Evolutionary conservation across 768 basidiomycete species (phyloP).

Genomic region (Tephrocybe rancida): DNA sequence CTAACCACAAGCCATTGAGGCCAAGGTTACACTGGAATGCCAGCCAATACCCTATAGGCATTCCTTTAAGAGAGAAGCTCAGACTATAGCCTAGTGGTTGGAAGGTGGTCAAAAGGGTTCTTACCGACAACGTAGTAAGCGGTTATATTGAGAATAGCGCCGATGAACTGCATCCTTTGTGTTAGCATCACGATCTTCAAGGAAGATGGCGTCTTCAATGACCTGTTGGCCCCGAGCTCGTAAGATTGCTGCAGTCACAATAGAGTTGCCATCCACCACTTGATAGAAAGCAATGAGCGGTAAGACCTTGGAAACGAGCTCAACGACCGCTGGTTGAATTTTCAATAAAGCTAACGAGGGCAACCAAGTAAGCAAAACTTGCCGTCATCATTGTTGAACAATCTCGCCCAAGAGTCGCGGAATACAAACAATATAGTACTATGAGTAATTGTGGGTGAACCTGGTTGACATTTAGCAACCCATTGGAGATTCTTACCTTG

Average conservation of each 20-base stretch:
- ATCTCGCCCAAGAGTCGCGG: conserved; percentile 7
- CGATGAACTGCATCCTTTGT: conserved; percentile 69
- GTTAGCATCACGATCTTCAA: not conserved
- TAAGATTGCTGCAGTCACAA: conserved; percentile 57
- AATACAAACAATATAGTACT: not conserved
- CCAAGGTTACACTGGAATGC: conserved; percentile 46
- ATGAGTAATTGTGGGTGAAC: not conserved
- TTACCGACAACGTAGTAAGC: conserved; percentile 13
- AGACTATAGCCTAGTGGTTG: not conserved
- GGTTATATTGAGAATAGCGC: conserved; percentile 42
- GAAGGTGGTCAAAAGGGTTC: not conserved
- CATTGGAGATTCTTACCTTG: not conserved
- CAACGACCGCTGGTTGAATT: conserved; percentile 30
- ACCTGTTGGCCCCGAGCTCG: conserved; percentile 63
- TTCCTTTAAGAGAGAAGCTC: conserved; percentile 33
- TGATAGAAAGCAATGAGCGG: conserved; percentile 62
- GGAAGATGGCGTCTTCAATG: not conserved
- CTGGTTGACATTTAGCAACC: not conserved
- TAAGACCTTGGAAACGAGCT: conserved; percentile 49
- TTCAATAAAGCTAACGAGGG: not conserved
- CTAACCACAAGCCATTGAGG: conserved; percentile 69
- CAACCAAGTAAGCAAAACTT: no score
- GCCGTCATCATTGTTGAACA: conserved; percentile 9
- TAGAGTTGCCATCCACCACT: conserved; percentile 61
- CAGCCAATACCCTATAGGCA: conserved; percentile 65